Conservation (phyloP, 257 asterid species). For the Penstemon davidsonii region DNA sequence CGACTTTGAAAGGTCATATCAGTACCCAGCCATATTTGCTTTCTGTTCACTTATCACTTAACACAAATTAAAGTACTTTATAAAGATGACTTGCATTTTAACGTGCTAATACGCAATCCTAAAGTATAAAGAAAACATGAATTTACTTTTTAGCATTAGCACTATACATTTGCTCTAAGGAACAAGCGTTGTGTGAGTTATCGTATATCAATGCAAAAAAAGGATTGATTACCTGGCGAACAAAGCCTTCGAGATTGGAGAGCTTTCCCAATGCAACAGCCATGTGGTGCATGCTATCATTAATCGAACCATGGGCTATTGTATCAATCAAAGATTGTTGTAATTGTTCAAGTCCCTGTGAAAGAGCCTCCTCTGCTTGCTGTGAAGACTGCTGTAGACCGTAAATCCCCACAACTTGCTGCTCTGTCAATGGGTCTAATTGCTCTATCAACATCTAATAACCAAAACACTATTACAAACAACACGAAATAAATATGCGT, state of each 20-base stretch:
- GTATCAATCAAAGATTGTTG: conserved; percentile 78
- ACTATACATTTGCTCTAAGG: not conserved
- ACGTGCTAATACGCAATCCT: too few relatives aligned
- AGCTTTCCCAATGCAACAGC: conserved; percentile 85
- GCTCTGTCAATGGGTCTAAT: conserved; percentile 87
- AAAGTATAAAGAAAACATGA: too few relatives aligned
- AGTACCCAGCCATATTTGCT: conserved; percentile 30
- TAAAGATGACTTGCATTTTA: conserved; percentile 21
- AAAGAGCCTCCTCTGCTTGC: conserved; percentile 94
- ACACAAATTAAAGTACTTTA: conserved; percentile 18
- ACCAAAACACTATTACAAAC: not conserved
- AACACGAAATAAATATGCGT: too few relatives aligned
- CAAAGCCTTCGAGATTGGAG: conserved; percentile 81
- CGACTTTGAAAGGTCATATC: conserved; percentile 26
- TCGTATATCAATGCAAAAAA: not conserved
- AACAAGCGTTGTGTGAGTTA: not conserved
- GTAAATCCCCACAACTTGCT: conserved; percentile 81
- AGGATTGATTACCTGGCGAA: conserved; percentile 64
- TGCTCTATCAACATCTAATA: conserved; percentile 73
- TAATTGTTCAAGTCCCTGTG: conserved; percentile 84
- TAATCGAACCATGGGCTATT: conserved; percentile 54
- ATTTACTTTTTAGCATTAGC: conserved; percentile 2
- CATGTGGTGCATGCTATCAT: conserved; percentile 87
- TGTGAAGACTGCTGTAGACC: conserved; percentile 87
- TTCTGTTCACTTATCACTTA: conserved; percentile 30